Evolutionary conservation across 2,329 filamentous ascomycete species (phyloP).

Genomic region (Ceratocystis diversiconidia): DNA sequence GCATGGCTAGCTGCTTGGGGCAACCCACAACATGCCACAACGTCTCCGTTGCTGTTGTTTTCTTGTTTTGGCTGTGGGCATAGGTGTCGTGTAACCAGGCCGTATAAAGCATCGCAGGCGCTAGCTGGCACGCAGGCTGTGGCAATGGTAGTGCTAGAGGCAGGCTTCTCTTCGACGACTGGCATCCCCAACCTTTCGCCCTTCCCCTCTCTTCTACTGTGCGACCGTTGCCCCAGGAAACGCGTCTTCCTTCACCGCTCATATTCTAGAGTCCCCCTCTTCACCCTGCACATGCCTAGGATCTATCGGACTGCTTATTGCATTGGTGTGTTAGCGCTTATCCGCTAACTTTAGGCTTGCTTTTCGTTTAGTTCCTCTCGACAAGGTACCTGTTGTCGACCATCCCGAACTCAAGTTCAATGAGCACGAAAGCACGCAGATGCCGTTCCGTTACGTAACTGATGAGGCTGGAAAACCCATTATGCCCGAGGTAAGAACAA

Average conservation of each 20-base stretch:
- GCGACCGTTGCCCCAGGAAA: background rate
- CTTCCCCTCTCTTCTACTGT: background rate
- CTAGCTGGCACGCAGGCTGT: background rate
- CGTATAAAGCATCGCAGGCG: background rate
- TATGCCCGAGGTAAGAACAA: slow-evolving; percentile 65
- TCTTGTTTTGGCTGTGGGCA: background rate
- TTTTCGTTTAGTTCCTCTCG: slow-evolving; percentile 48
- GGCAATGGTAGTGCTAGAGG: background rate
- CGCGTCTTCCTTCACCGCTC: background rate
- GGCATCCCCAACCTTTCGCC: background rate
- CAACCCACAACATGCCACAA: background rate
- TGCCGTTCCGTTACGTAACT: slow-evolving; percentile 94
- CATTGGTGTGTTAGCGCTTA: background rate
- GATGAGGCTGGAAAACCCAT: slow-evolving; percentile 61
- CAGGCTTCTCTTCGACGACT: background rate
- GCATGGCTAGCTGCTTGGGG: background rate
- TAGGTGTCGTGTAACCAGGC: background rate
- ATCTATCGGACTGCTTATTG: background rate
- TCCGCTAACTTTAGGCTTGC: background rate
- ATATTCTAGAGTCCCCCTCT: background rate
- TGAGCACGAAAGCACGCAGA: slow-evolving; percentile 84
- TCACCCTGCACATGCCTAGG: background rate
- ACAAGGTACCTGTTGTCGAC: slow-evolving; percentile 70
- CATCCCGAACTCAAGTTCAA: slow-evolving; percentile 81
- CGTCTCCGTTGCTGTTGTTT: background rate